These are phyloP conservation scores for Allomyces macrogynus DNA, from an alignment of 192 early-diverging fungal species.

Conservation along the genomic window DNA sequence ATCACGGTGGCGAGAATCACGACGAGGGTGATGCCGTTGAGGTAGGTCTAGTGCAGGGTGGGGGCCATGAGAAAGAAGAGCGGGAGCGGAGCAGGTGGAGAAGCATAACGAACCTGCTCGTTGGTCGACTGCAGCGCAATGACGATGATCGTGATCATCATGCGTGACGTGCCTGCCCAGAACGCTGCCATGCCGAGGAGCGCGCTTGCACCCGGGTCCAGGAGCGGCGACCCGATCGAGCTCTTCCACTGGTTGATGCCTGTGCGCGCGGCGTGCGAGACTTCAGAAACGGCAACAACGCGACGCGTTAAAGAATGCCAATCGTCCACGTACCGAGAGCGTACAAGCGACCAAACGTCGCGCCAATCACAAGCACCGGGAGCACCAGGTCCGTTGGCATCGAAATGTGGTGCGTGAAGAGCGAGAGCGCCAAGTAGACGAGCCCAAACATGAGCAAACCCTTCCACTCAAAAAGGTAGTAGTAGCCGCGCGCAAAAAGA, in stretches of 20 bases:
- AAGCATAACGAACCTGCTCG: background rate
- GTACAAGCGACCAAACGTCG: background rate
- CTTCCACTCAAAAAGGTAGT: background rate
- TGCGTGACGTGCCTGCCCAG: background rate
- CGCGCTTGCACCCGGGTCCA: background rate
- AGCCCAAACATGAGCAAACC: background rate
- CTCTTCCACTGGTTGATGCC: no score
- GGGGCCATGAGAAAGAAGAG: no score
- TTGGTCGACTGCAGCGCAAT: background rate
- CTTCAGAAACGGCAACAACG: no score
- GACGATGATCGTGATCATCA: background rate
- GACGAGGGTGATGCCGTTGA: background rate
- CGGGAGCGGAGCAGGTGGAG: no score
- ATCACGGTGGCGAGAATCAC: background rate
- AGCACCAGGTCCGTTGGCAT: background rate
- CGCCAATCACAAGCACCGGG: slow-evolving; percentile 1
- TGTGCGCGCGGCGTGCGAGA: no score
- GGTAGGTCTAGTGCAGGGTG: background rate
- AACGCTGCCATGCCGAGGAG: slow-evolving; percentile 1
- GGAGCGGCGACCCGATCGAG: background rate
- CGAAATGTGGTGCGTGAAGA: background rate
- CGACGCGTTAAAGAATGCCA: no score
- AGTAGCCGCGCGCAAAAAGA: background rate
- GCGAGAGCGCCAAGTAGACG: background rate
- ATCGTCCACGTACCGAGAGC: background rate